Percentiles rank a stretch among this genome's conserved stretches.
Conservation (phyloP, 345 rosid genomes). For the Brassica nigra region DNA sequence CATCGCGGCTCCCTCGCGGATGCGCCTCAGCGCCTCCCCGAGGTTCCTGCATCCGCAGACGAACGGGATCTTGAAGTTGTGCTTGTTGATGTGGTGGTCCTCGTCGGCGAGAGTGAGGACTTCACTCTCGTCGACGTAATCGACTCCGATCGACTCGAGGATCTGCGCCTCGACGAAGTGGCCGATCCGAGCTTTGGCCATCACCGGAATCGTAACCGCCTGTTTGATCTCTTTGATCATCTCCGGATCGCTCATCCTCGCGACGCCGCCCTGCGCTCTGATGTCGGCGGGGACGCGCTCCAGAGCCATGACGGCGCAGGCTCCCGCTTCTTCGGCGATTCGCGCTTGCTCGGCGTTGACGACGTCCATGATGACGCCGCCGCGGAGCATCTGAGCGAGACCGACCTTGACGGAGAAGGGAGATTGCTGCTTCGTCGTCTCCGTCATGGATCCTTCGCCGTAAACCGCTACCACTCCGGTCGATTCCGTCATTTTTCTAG, state of each 20-base stretch:
- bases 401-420: conserved; percentile 77
- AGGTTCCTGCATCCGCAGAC: conserved; percentile 80
- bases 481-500: conserved; percentile 50
- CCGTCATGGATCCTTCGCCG: conserved; percentile 62
- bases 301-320: conserved; percentile 76
- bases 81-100: conserved; percentile 78
- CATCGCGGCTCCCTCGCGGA: conserved; percentile 87
- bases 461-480: conserved; percentile 65
- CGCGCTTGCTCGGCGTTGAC: conserved; percentile 66
- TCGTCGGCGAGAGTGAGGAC: conserved; percentile 76
- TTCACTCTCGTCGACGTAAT: conserved; percentile 83
- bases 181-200: conserved; percentile 70
- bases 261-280: conserved; percentile 68
- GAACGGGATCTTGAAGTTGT: conserved; percentile 76
- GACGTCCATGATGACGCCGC: conserved; percentile 77
- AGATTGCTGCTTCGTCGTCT: conserved; percentile 57
- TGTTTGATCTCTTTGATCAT: conserved; percentile 64
- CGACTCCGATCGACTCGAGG: conserved; percentile 68
- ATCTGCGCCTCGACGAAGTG: conserved; percentile 77
- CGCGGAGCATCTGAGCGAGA: conserved; percentile 74
- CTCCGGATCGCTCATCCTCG: conserved; percentile 68
- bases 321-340: conserved; percentile 72
- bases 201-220: conserved; percentile 67
- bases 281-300: conserved; percentile 75
- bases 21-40: conserved; percentile 73